phyloP scores from a whole-genome alignment of 2,329 filamentous ascomycete genomes.

The Penicillium sp. region DNA sequence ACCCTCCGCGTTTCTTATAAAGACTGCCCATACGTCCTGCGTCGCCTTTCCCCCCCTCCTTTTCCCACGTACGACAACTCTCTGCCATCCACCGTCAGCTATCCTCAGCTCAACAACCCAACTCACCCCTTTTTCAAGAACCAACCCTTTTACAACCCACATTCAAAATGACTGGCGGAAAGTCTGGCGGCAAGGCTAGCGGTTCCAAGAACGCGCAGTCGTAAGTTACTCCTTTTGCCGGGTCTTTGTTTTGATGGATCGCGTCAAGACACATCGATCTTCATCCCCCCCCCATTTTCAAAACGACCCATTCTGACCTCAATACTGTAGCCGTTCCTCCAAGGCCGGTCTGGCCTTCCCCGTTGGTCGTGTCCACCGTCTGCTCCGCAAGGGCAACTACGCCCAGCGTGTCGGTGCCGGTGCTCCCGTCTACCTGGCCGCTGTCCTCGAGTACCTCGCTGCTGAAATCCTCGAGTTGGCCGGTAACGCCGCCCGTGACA shows the following conservation, averaged over 20 bases:
- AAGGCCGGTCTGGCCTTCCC: constrained; percentile 99
- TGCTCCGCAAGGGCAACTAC: constrained; percentile 98
- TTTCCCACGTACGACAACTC: constrained; percentile 29
- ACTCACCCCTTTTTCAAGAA: constrained; percentile 27
- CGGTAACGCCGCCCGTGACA: constrained; percentile 97
- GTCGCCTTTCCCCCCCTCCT: constrained; percentile 33
- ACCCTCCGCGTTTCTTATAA: constrained; percentile 49
- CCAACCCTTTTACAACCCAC: constrained; percentile 24
- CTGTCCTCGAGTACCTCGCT: constrained; percentile 96
- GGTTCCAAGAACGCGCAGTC: constrained; percentile 99
- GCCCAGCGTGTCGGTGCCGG: constrained; percentile 98
- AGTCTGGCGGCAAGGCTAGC: constrained; percentile 99
- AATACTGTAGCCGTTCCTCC: constrained; percentile 77
- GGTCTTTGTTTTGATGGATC: constrained; percentile 17
- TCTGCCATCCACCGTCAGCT: constrained; percentile 11
- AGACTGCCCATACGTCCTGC: constrained; percentile 35
- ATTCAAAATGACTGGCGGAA: constrained; percentile 99
- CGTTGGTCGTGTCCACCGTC: constrained; percentile 98
- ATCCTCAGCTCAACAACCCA: constrained; percentile 17
- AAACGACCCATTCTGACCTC: constrained; percentile 35
- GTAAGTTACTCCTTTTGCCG: constrained; percentile 63
- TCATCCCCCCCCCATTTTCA: not conserved
- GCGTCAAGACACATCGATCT: not conserved
- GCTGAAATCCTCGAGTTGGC: constrained; percentile 99
- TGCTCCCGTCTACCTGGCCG: constrained; percentile 94